A percentile compares a stretch with the other conserved stretches of the same genome.
Conservation (phyloP, 2,329 filamentous ascomycete genomes). For the Paecilomyces dactylethromorphus region DNA sequence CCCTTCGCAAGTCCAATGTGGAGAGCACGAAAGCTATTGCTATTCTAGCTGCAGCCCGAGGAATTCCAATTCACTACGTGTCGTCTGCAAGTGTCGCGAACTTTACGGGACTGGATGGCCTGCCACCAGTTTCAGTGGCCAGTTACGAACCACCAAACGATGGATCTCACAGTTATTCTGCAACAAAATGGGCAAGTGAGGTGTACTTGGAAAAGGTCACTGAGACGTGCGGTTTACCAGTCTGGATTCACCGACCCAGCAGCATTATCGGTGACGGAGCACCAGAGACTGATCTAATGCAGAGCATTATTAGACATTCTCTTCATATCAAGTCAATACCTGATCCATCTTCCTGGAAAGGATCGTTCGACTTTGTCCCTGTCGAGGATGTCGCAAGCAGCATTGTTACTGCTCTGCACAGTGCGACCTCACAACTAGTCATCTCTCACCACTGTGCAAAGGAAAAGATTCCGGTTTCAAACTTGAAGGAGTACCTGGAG, state of each 20-base stretch:
- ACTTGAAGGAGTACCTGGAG: too few relatives aligned
- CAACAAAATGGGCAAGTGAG: conserved; percentile 36
- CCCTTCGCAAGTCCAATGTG: conserved; percentile 19
- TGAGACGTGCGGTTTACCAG: conserved; percentile 1
- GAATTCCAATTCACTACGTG: conserved; percentile 25
- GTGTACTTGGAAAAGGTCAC: conserved; percentile 23
- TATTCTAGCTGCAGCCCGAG: conserved; percentile 8
- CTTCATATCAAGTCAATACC: too few relatives aligned
- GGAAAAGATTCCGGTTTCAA: too few relatives aligned
- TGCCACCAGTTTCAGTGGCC: conserved; percentile 12
- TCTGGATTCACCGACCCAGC: conserved; percentile 15
- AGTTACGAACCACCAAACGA: conserved; percentile 12
- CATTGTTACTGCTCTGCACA: too few relatives aligned
- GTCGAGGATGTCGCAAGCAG: too few relatives aligned
- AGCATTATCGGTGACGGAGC: too few relatives aligned
- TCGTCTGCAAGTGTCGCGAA: conserved; percentile 23
- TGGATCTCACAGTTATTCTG: conserved; percentile 28
- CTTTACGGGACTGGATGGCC: conserved; percentile 16
- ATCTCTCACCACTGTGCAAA: too few relatives aligned
- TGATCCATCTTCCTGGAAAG: too few relatives aligned
- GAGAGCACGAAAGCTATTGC: conserved; percentile 16
- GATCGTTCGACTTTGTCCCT: too few relatives aligned
- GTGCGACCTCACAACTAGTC: too few relatives aligned
- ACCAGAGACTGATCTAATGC: too few relatives aligned
- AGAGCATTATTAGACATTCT: too few relatives aligned